Conservation (phyloP, 768 basidiomycete species). For the Strobilomyces echinocephalus region DNA sequence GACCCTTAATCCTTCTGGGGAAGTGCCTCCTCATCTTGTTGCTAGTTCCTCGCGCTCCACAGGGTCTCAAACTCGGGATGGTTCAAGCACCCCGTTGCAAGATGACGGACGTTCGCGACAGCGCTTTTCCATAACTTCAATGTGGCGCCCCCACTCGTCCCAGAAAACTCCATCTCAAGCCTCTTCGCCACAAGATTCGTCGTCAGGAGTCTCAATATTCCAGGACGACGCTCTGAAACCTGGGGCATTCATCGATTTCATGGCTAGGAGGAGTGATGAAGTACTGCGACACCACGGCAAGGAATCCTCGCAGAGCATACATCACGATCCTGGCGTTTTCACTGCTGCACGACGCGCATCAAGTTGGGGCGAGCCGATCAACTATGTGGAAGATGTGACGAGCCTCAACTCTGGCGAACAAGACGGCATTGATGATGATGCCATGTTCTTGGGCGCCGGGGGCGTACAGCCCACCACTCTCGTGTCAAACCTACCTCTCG, state of each 20-base stretch:
- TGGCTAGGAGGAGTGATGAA: conserved; percentile 43
- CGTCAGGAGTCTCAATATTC: conserved; percentile 28
- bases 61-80: conserved; percentile 25
- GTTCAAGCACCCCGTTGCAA: conserved; percentile 18
- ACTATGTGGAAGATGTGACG: conserved; percentile 37
- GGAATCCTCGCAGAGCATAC: conserved; percentile 22
- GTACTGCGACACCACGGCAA: conserved; percentile 31
- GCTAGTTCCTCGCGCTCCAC: conserved; percentile 16
- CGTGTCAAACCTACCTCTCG: conserved; percentile 33
- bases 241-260: conserved; percentile 19
- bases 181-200: conserved; percentile 32
- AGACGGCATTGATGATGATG: conserved; percentile 46
- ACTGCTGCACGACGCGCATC: conserved; percentile 55
- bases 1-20: conserved; percentile 23
- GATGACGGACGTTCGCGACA: conserved; percentile 22
- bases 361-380: conserved; percentile 56
- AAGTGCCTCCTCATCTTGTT: conserved; percentile 7
- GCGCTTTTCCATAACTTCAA: conserved; percentile 30
- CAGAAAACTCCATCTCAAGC: conserved; percentile 23
- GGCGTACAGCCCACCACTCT: conserved; percentile 35
- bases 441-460: conserved; percentile 50
- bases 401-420: conserved; percentile 44
- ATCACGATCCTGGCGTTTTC: conserved; percentile 27
- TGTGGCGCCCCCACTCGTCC: conserved; percentile 23
- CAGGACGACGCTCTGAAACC: conserved; percentile 17